Evolutionary conservation across 352 stramenopile genomes (phyloP).

Genomic region (Pythium monospermum): DNA sequence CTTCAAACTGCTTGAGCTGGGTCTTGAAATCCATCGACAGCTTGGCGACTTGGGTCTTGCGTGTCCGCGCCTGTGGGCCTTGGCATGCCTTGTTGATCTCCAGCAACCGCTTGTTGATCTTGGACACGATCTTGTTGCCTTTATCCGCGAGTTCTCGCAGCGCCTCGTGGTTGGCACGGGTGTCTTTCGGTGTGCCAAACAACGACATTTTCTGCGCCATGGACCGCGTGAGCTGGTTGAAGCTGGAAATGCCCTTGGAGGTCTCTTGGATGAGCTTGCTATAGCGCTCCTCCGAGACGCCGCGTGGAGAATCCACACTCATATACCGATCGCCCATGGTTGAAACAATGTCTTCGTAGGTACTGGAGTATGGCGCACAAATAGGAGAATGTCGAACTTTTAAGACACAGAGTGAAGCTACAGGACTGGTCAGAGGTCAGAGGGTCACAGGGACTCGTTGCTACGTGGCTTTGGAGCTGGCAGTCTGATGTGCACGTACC

Average conservation of each 20-base stretch:
- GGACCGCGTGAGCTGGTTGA: conserved; percentile 79
- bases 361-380: no score
- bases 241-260: conserved; percentile 82
- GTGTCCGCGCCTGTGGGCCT: conserved; percentile 37
- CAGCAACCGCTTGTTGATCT: conserved; percentile 72
- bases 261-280: conserved; percentile 74
- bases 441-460: no score
- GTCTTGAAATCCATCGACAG: conserved; percentile 84
- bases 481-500: no score
- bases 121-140: conserved; percentile 73
- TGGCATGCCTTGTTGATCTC: conserved; percentile 61
- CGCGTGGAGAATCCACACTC: conserved; percentile 50
- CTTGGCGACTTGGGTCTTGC: conserved; percentile 74
- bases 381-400: no score
- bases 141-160: conserved; percentile 81
- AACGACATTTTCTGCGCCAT: conserved; percentile 87
- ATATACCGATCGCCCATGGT: conserved; percentile 77
- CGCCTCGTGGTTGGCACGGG: conserved; percentile 72
- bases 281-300: conserved; percentile 59
- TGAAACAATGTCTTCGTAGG: no score
- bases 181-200: conserved; percentile 80
- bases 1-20: conserved; percentile 68
- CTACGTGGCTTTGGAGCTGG: no score
- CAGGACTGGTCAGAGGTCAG: no score
- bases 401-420: no score